Evolutionary conservation across 2,329 filamentous ascomycete genomes (phyloP).

Genomic region (Fusarium tupiense): DNA sequence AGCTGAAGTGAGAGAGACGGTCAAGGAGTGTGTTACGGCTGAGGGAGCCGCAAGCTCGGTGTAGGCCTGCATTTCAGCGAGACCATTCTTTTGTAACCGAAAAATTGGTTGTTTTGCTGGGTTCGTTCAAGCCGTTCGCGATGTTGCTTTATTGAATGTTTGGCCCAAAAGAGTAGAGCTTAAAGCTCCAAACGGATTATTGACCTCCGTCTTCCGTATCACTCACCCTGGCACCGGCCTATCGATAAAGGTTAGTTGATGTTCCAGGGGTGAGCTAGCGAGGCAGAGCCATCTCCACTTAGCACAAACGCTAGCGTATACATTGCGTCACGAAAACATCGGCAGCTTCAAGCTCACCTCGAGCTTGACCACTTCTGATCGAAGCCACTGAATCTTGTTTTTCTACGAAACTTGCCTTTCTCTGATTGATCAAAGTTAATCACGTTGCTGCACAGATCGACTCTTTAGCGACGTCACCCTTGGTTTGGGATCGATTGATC

Average conservation of each 20-base stretch:
- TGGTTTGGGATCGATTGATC: constrained; percentile 4
- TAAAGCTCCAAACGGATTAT: constrained; percentile 25
- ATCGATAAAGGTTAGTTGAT: not conserved
- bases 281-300: constrained; percentile 17
- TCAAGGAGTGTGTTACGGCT: constrained; percentile 89
- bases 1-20: constrained; percentile 78
- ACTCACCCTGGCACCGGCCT: not conserved
- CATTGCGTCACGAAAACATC: constrained; percentile 42
- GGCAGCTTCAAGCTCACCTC: constrained; percentile 18
- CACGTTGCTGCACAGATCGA: not conserved
- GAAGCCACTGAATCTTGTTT: constrained; percentile 25
- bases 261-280: not conserved
- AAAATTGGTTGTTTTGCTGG: constrained; percentile 27
- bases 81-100: constrained; percentile 47
- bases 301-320: constrained; percentile 22
- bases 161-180: constrained; percentile 36
- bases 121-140: not conserved
- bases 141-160: constrained; percentile 34
- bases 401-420: constrained; percentile 10
- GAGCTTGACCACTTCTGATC: constrained; percentile 21
- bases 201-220: constrained; percentile 10
- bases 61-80: constrained; percentile 87
- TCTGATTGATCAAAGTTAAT: constrained; percentile 22
- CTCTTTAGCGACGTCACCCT: constrained; percentile 30
- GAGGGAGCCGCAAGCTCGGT: constrained; percentile 94